Evolutionary conservation across 129 eudicot genomes (phyloP), one percentile per base, ranked within the genome.

Genomic region (Tanacetum coccineum): DNA sequence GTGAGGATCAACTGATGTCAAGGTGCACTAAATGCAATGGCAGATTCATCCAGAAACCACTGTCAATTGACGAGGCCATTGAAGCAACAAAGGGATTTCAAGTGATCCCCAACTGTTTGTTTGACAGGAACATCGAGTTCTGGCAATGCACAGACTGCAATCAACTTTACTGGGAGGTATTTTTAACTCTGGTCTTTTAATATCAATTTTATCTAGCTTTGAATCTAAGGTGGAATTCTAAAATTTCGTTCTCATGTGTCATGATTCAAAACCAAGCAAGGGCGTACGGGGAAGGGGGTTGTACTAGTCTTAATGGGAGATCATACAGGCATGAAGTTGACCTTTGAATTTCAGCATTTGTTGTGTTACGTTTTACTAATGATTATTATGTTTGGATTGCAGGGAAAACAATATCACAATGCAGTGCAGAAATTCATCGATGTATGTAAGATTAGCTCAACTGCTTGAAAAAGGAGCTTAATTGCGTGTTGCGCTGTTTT

Each of bases 61-160:
- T 93, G 39, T 69, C 95, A 53, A 88, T 87, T 44, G 95, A 86
- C 74, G 98, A 93, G 80, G 98, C 98, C 30, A 32, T 88, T 62
- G 91, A 88, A 82, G 98, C 96, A 68, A 89, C 98, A 5, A 86
- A 93, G 66, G 98, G 98, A 13, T 93, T 93, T 67, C 98, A 93
- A 81, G 87, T 84, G 70, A 93, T 88, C 68, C 98, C 98, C 1
- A 80, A 82, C 74, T 93, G 98, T 73, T 66, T 93, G 74, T 93
- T 93, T 74, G 78, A 89, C 79, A 82, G 83, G 77, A 84, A 88
- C 81, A 44, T 86, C 18, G 92, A 93, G 72, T 93, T 93, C 62
- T 93, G 98, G 98, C 96, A 93, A 73, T 93, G 98, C 81, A 93
- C 67, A 70, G 95, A 93, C 76, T 93, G 96, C 90, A 75, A 89